Conservation (phyloP, 768 basidiomycete genomes). For the Hygrocybe coccinea region DNA sequence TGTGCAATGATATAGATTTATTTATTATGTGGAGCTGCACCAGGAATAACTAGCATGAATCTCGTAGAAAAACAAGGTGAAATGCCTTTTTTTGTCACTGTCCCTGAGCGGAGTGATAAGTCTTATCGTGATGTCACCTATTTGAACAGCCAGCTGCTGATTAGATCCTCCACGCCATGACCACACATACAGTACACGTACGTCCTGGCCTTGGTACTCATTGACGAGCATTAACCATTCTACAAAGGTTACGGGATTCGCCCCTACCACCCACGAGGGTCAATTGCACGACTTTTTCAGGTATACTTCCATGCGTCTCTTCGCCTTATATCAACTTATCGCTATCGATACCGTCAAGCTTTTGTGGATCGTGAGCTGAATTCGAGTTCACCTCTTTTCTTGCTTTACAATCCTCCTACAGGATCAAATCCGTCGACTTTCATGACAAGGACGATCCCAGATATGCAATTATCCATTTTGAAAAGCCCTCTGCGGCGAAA, state of each 20-base stretch:
- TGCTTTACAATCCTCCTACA: constrained; percentile 23
- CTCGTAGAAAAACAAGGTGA: no score
- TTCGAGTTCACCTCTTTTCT: not conserved
- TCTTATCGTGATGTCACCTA: not conserved
- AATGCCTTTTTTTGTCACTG: no score
- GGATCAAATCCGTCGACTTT: constrained; percentile 64
- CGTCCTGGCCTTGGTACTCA: constrained; percentile 10
- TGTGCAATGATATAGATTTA: no score
- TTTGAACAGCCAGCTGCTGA: not conserved
- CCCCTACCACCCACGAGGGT: constrained; percentile 57
- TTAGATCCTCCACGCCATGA: constrained; percentile 31
- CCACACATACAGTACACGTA: constrained; percentile 44
- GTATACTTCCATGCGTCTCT: constrained; percentile 38
- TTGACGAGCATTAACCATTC: not conserved
- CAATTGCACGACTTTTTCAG: constrained; percentile 79
- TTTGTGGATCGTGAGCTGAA: constrained; percentile 73
- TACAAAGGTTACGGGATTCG: constrained; percentile 67
- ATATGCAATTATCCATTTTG: constrained; percentile 72
- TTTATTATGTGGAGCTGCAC: no score
- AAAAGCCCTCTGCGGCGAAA: constrained; percentile 77
- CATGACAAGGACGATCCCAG: constrained; percentile 37
- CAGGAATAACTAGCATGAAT: no score
- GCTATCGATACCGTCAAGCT: constrained; percentile 41
- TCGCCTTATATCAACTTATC: constrained; percentile 1
- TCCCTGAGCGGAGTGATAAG: no score